These are phyloP conservation scores for Solanum paucissectum DNA, from an alignment of 257 asterid species.

Conservation along the genomic window DNA sequence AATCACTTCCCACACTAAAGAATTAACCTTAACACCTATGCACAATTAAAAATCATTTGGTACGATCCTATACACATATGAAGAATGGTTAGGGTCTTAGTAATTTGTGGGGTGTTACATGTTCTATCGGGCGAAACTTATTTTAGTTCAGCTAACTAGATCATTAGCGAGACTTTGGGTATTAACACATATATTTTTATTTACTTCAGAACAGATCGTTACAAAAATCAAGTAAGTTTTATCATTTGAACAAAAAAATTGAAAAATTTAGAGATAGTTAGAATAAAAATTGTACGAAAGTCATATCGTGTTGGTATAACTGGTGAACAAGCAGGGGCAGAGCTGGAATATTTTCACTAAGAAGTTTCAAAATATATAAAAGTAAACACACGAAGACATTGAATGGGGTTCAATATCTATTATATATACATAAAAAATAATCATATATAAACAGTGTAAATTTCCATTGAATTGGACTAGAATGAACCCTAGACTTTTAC, in stretches of 20 bases:
- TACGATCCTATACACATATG: neutral
- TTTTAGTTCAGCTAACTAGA: neutral
- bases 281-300: neutral
- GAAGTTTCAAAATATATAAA: neutral
- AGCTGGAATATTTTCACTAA: neutral
- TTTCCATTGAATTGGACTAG: neutral
- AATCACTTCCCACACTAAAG: neutral
- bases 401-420: neutral
- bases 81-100: neutral
- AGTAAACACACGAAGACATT: neutral
- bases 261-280: neutral
- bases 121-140: neutral
- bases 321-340: neutral
- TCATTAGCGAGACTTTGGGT: neutral
- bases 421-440: neutral
- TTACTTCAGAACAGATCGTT: too few relatives aligned
- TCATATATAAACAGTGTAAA: neutral
- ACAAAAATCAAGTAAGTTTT: neutral
- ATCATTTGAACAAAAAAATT: neutral
- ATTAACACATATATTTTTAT: too few relatives aligned
- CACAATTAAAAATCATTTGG: too few relatives aligned
- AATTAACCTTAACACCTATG: neutral
- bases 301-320: neutral
- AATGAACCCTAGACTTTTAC: neutral
- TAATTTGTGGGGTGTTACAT: neutral